Evolutionary conservation across 306 rosid species (phyloP).

Genomic region (Prunus persica): Prunus_persica_NCBIv2 NC_034011.1:24821001-24821500

Average conservation of each 20-base stretch:
- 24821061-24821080: neutral
- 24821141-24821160: neutral
- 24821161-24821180: neutral
- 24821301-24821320: constrained; percentile 43
- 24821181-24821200: neutral
- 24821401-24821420: constrained; percentile 59
- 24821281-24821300: neutral
- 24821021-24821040: neutral
- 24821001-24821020: neutral
- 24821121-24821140: neutral
- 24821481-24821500: constrained; percentile 48
- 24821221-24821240: neutral
- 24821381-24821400: constrained; percentile 65
- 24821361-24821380: constrained; percentile 75
- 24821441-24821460: constrained; percentile 62
- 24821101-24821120: neutral
- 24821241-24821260: neutral
- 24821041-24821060: neutral
- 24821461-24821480: constrained; percentile 61
- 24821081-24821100: neutral
- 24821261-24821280: neutral
- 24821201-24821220: neutral
- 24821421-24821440: constrained; percentile 65
- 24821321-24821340: constrained; percentile 59
- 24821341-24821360: constrained; percentile 52